Evolutionary conservation across 805 yeast genomes (phyloP).

Genomic region (Wickerhamomyces subpelliculosus): DNA sequence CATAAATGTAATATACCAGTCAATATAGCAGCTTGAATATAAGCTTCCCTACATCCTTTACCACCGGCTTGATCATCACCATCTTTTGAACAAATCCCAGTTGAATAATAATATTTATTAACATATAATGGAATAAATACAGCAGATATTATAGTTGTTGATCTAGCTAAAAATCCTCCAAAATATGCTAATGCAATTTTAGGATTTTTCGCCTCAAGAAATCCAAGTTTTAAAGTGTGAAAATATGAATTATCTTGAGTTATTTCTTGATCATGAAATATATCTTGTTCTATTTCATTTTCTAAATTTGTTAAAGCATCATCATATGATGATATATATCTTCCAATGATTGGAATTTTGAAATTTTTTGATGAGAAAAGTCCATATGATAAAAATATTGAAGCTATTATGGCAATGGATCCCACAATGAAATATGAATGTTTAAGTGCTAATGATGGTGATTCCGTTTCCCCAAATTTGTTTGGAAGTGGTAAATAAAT

Average conservation of each 20-base stretch:
- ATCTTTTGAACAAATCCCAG: conserved; percentile 40
- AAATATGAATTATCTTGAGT: conserved; percentile 26
- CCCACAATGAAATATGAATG: conserved; percentile 46
- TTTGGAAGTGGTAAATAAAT: conserved; percentile 52
- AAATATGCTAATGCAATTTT: conserved; percentile 48
- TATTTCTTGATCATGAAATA: conserved; percentile 5
- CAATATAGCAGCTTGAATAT: conserved; percentile 56
- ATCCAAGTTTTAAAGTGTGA: conserved; percentile 39
- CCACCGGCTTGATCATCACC: conserved; percentile 26
- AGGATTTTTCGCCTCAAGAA: conserved; percentile 39
- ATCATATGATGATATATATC: conserved; percentile 22
- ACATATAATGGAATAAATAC: conserved; percentile 60
- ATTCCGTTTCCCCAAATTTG: conserved; percentile 30
- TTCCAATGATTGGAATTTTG: conserved; percentile 19
- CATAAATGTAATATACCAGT: conserved; percentile 60
- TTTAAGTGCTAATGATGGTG: conserved; percentile 39
- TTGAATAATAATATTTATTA: conserved; percentile 44
- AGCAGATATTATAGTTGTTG: conserved; percentile 51
- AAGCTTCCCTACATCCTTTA: conserved; percentile 53
- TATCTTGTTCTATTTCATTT: conserved; percentile 22
- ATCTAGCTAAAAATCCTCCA: conserved; percentile 58
- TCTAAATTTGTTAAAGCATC: conserved; percentile 28
- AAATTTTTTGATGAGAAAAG: conserved; percentile 37
- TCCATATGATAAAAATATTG: conserved; percentile 32
- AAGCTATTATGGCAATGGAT: conserved; percentile 29